Percentiles rank a stretch among this genome's conserved stretches.
phyloP scores from a whole-genome alignment of 2,329 filamentous ascomycete species.

The Fusarium drepaniforme region DNA sequence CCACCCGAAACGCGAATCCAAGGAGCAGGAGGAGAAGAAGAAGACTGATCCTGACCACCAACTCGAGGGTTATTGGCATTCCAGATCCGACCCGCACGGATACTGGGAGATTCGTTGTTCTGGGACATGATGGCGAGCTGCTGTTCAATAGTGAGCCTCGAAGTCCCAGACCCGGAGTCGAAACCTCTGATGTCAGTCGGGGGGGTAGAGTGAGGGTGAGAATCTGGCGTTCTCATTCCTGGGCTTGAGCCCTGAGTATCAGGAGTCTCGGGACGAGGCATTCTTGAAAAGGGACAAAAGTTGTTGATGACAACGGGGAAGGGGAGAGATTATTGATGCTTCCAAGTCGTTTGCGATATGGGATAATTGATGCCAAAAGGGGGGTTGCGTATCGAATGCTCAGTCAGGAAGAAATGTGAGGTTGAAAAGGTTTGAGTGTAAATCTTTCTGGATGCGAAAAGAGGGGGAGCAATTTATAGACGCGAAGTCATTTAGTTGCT shows the following conservation, averaged over 20 bases:
- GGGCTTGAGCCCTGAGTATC: slow-evolving; percentile 18
- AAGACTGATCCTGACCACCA: background rate
- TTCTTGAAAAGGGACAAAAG: background rate
- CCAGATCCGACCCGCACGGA: background rate
- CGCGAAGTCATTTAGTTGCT: background rate
- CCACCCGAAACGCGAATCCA: background rate
- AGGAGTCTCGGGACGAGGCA: background rate
- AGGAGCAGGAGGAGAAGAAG: background rate
- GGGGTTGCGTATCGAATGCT: background rate
- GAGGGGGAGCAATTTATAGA: background rate
- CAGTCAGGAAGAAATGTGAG: background rate
- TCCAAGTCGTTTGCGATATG: background rate
- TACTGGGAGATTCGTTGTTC: background rate
- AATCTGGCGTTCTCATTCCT: background rate
- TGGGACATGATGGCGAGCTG: background rate
- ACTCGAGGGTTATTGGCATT: background rate
- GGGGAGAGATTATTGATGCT: background rate
- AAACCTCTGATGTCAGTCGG: slow-evolving; percentile 24
- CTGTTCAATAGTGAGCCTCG: background rate
- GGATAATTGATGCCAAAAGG: background rate
- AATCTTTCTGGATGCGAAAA: background rate
- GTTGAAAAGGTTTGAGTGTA: background rate
- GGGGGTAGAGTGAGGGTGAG: slow-evolving; percentile 7
- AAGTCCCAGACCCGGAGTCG: background rate
- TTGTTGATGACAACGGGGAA: background rate